phyloP scores from a whole-genome alignment of 139 green algal species.

The Tetradesmus obliquus region DNA sequence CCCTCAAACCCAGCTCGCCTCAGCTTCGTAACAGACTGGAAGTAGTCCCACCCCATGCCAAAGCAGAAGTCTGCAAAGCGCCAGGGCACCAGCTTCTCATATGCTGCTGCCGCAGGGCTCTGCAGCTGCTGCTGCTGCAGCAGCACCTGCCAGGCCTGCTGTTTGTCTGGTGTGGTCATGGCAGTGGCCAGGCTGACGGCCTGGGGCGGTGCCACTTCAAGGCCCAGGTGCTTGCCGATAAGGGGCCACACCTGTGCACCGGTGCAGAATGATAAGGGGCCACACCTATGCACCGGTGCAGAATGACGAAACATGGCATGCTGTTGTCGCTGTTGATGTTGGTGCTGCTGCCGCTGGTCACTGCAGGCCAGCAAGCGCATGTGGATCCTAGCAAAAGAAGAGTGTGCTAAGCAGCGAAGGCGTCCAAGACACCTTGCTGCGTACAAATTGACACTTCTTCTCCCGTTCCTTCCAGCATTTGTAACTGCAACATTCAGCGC shows the following conservation, averaged over 20 bases:
- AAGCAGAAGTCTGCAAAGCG: conserved; percentile 25
- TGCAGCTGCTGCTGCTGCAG: background rate
- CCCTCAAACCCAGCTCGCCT: conserved; percentile 8
- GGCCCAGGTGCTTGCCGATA: background rate
- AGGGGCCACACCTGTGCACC: background rate
- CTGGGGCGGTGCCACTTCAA: background rate
- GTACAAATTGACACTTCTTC: too few relatives aligned
- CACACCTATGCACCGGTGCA: background rate
- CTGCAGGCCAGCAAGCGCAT: too few relatives aligned
- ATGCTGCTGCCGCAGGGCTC: background rate
- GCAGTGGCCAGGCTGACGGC: background rate
- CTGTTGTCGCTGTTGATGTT: too few relatives aligned
- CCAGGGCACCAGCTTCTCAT: conserved; percentile 31
- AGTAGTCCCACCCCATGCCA: background rate
- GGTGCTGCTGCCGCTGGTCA: too few relatives aligned
- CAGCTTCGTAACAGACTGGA: conserved; percentile 23
- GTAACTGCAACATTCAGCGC: background rate
- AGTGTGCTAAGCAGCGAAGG: too few relatives aligned
- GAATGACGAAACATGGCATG: background rate
- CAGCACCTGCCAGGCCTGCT: background rate
- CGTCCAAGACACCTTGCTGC: too few relatives aligned
- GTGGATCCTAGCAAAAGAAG: too few relatives aligned
- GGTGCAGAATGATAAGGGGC: background rate
- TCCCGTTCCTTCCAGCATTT: too few relatives aligned
- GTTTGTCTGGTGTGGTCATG: conserved; percentile 20